Evolutionary conservation across 2,329 filamentous ascomycete species (phyloP), one percentile per base, ranked within the genome.

Genomic region (Diaporthe destruens): DNA sequence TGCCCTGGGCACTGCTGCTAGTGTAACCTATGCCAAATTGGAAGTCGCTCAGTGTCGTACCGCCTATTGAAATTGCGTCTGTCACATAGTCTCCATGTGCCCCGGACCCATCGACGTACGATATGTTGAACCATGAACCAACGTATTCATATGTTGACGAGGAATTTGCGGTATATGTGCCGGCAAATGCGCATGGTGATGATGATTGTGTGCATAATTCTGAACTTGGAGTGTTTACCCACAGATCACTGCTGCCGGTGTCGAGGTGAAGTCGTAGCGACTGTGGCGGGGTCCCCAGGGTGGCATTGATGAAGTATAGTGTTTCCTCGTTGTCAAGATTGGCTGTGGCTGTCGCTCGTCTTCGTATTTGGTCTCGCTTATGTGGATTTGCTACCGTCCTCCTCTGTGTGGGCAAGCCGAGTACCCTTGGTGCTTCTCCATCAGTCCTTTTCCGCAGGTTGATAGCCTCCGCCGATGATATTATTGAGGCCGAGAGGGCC

Each of bases 111-210:
- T 98, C 95, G 53, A 93, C 92, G 76, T 98, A 98, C 1, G 91
- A 91, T 75, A 98, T 97, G 83, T 96, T 95, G 85, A 98, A 98
- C 74, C 90, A 86, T 78, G 89, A 91, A 75, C 90, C 91, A 70
- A 97, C 82, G 79, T 91, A 94, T 44, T 87, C 78, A 81, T 95
- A 96, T 2, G 94, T 93, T 2, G 93, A 94, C 0, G 94, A 97
- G 0, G 85, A 82, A 79, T 93, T 92, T 53, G 93, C 87, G 55
- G 83, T 80, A 81, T 95, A 97, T 1, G 90, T 90, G 18, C 93
- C 94, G 0, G 89, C 87, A 23, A 82, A 82, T 7, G 81, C 77
- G 78, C 94, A 96, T 1, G 87, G 87, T 18, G 85, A 79, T 1
- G 80, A 80, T 1, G 79, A 77, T 6, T 80, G 78, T 9, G 79